phyloP scores from a whole-genome alignment of 768 basidiomycete species.

The Gloeophyllum trabeum region DNA sequence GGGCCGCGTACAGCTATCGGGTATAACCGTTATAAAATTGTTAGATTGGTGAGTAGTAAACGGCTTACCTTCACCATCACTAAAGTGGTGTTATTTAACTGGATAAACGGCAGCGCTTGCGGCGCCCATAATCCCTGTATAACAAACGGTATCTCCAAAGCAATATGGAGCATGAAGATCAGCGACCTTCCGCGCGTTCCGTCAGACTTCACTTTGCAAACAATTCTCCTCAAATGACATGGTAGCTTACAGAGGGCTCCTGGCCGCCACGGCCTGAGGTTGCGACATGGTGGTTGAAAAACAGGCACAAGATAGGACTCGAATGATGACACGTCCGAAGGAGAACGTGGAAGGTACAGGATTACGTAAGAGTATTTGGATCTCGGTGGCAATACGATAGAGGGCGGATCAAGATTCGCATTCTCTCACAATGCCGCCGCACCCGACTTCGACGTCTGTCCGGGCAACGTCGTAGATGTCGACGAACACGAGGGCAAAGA shows the following conservation, averaged over 20 bases:
- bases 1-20: conserved; percentile 54
- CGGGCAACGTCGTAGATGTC: no score
- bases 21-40: neutral
- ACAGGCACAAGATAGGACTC: no score
- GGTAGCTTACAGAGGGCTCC: conserved; percentile 30
- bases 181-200: conserved; percentile 40
- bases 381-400: no score
- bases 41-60: neutral
- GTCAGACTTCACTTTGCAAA: neutral
- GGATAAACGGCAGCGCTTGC: conserved; percentile 54
- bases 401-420: no score
- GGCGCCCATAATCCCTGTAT: conserved; percentile 67
- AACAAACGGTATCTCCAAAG: conserved; percentile 67
- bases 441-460: no score
- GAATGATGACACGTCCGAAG: no score
- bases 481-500: no score
- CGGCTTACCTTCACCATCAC: conserved; percentile 60
- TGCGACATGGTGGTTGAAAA: conserved; percentile 13
- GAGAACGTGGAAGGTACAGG: no score
- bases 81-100: conserved; percentile 74
- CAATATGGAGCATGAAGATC: conserved; percentile 72
- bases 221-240: neutral
- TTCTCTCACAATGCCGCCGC: no score
- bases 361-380: no score
- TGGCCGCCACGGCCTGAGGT: conserved; percentile 10